These are phyloP conservation scores for Microascus cirrosus DNA, from an alignment of 2,329 filamentous ascomycete species.

Conservation along the genomic window DNA sequence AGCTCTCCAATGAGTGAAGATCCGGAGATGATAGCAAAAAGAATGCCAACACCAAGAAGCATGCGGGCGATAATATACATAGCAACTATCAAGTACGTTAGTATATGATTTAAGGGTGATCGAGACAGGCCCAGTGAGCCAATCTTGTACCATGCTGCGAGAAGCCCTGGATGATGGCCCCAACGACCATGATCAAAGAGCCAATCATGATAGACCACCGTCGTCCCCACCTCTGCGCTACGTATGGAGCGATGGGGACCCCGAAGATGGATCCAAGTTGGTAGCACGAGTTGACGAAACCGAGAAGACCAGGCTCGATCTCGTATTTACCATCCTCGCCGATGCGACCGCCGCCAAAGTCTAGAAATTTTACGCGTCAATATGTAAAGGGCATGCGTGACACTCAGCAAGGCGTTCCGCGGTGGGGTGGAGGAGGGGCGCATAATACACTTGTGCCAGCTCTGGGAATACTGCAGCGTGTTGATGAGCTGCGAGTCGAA, in stretches of 20 bases:
- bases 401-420: not conserved
- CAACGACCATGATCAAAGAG: slow-evolving; percentile 40
- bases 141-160: slow-evolving; percentile 22
- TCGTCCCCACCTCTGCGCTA: slow-evolving; percentile 36
- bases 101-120: not conserved
- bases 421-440: not conserved
- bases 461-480: slow-evolving; percentile 24
- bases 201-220: slow-evolving; percentile 44
- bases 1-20: slow-evolving; percentile 49
- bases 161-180: slow-evolving; percentile 43
- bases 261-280: slow-evolving; percentile 41
- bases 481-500: slow-evolving; percentile 37
- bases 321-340: slow-evolving; percentile 10
- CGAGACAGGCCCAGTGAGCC: not conserved
- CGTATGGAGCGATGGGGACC: slow-evolving; percentile 38
- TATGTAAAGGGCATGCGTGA: not conserved
- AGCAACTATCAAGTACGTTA: slow-evolving; percentile 12
- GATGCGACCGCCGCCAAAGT: slow-evolving; percentile 10
- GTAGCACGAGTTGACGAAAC: slow-evolving; percentile 42
- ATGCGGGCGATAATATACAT: slow-evolving; percentile 52
- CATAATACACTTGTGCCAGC: slow-evolving; percentile 22
- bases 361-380: not conserved
- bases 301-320: slow-evolving; percentile 21
- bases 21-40: slow-evolving; percentile 46
- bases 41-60: slow-evolving; percentile 49